phyloP scores from a whole-genome alignment of 73 alveolate genomes.

The Tetrahymena malaccensis region DNA sequence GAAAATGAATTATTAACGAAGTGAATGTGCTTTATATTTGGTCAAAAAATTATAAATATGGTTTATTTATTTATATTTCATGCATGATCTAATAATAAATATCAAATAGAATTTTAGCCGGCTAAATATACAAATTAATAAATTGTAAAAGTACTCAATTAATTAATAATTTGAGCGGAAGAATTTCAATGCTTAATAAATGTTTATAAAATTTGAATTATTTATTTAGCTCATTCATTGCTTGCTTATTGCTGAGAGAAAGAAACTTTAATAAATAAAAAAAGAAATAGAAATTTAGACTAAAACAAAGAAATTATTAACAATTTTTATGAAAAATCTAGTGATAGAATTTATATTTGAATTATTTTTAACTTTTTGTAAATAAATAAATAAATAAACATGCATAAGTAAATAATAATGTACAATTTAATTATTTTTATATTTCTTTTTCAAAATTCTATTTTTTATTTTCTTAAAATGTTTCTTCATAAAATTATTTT shows the following conservation, averaged over 20 bases:
- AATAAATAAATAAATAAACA: too few species aligned
- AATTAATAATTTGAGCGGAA: background rate
- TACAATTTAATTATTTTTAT: background rate
- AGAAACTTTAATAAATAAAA: too few species aligned
- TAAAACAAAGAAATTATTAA: too few species aligned
- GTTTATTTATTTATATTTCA: background rate
- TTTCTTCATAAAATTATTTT: background rate
- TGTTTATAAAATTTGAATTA: too few species aligned
- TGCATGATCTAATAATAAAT: background rate
- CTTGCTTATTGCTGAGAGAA: too few species aligned
- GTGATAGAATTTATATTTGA: background rate
- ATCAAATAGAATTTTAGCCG: background rate
- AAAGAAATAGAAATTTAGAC: background rate
- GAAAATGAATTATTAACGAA: too few species aligned
- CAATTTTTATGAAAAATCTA: too few species aligned
- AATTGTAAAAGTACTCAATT: background rate
- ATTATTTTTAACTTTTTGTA: background rate
- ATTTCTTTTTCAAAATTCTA: background rate
- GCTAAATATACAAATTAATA: background rate
- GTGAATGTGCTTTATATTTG: too few species aligned
- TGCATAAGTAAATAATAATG: background rate
- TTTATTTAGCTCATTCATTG: too few species aligned
- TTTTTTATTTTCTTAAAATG: background rate
- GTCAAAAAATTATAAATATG: background rate
- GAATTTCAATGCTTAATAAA: too few species aligned